Percentiles rank a stretch among this genome's conserved stretches.
phyloP scores from a whole-genome alignment of 2,329 filamentous ascomycete genomes.

The Verticillium alfalfae region DNA sequence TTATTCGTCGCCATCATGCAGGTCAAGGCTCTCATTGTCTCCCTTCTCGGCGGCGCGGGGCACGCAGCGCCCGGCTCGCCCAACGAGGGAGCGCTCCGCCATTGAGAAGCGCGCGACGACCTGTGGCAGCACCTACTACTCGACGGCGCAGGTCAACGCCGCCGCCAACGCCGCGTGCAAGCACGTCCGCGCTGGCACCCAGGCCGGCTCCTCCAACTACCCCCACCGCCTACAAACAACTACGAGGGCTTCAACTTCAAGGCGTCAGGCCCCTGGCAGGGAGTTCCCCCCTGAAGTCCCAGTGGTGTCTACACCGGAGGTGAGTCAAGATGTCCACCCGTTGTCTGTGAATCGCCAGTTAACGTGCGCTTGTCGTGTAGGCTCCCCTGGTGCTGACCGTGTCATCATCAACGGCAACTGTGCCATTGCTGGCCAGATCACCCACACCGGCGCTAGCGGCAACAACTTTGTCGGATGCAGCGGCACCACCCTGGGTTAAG shows the following conservation, averaged over 20 bases:
- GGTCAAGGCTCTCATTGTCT: constrained; percentile 9
- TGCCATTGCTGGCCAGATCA: constrained; percentile 58
- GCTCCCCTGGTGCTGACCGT: constrained; percentile 60
- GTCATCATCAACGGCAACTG: constrained; percentile 54
- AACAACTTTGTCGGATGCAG: constrained; percentile 62
- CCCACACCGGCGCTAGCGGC: constrained; percentile 65
- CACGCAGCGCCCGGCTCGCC: constrained; percentile 5
- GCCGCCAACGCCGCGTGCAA: constrained; percentile 47
- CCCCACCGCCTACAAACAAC: constrained; percentile 57
- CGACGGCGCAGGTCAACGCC: constrained; percentile 38
- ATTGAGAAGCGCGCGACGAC: constrained; percentile 30
- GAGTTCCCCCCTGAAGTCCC: constrained; percentile 58
- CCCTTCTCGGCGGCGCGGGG: constrained; percentile 8
- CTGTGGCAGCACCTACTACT: constrained; percentile 52
- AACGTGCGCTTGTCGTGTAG: constrained; percentile 22
- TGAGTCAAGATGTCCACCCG: constrained; percentile 14
- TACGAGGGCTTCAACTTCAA: constrained; percentile 57
- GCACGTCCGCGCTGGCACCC: constrained; percentile 35
- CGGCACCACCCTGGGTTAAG: neutral
- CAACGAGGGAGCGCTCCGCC: constrained; percentile 25
- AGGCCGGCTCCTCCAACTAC: constrained; percentile 34
- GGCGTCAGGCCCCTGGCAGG: constrained; percentile 50
- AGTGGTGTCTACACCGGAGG: constrained; percentile 54
- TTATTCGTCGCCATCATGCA: constrained; percentile 5
- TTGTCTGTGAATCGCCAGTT: neutral